Base-by-base conservation (phyloP, 108 stramenopile genomes). In the Aureococcus anophagefferens region DNA sequence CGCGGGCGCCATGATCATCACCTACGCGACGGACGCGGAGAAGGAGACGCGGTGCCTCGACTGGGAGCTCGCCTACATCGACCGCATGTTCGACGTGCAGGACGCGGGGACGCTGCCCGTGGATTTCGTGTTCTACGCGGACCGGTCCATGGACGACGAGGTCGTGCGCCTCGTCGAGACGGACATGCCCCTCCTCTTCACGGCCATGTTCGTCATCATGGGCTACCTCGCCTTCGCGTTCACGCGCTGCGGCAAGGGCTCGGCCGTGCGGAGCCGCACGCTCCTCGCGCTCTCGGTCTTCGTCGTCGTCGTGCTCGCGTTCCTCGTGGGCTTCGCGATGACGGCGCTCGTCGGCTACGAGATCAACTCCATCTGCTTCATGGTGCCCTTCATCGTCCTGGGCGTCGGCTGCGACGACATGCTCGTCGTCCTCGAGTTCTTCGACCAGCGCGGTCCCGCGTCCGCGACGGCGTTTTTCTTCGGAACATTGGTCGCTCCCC, bases 371-470 rank as follows among this genome's bases (percentile, higher is more conserved):
- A 37, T 68, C 30, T 46, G 46, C 68, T 68, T 68, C 68, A 18
- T 68, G 11, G 31, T 68, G 44, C 29, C 44, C 21, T 68, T 68
- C 68, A 46, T 68, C 33, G 29, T 68, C 29, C 44, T 45, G 18
- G 68, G 68, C 29, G 68, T 68, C 31, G 68, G 68, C 25, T 37
- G 44, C 29, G 68, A 68, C 46, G 68, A 68, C 68, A 68, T 68
- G 68, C 44, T 68, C 46, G 68, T 68, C n/a, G 45, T 68, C 21
- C 44, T 33, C 18, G 68, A 68, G 13, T 68, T 44, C 33, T 68
- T 46, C 68, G 30, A 30, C 5, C 33, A 67, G 35, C n/a, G n/a
- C n/a, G n/a, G n/a, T n/a, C n/a, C n/a, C n/a, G n/a, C n/a, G n/a
- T n/a, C n/a, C n/a, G n/a, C n/a, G n/a, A n/a, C n/a, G n/a, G n/a